Percentiles rank a stretch among this genome's conserved stretches.
phyloP scores from a whole-genome alignment of 163 green algal species.

The Chloromonas sp. region DNA sequence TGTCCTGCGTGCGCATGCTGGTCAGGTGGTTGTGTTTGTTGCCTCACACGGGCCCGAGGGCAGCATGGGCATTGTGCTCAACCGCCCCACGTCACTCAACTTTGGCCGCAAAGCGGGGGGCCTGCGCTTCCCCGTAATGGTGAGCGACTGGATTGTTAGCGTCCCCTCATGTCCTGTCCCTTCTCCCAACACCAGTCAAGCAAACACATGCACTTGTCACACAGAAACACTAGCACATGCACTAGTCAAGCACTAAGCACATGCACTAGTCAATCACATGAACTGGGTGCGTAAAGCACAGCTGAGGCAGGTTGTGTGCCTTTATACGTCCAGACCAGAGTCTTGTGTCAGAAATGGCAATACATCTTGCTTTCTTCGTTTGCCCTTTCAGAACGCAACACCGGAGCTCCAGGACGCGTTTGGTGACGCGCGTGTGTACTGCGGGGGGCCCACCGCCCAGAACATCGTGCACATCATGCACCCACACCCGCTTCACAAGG shows the following conservation, averaged over 20 bases:
- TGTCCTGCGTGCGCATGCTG: neutral
- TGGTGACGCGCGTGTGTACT: conserved; percentile 11
- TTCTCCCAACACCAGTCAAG: neutral
- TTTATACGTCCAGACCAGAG: too few species aligned
- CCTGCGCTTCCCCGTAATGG: conserved; percentile 16
- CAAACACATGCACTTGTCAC: too few species aligned
- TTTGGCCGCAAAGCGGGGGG: conserved; percentile 24
- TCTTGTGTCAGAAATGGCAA: too few species aligned
- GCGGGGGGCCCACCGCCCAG: conserved; percentile 14
- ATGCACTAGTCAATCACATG: too few species aligned
- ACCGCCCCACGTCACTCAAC: conserved; percentile 24
- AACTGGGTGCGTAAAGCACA: too few species aligned
- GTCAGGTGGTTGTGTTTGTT: conserved; percentile 32
- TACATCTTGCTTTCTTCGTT: neutral
- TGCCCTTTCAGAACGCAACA: neutral
- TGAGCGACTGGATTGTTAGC: neutral
- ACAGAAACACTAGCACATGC: too few species aligned
- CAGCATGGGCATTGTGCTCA: conserved; percentile 36
- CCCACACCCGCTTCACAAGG: conserved; percentile 5
- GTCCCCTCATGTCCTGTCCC: neutral
- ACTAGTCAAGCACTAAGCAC: too few species aligned
- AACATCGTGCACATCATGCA: conserved; percentile 26
- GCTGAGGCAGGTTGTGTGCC: too few species aligned
- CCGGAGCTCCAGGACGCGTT: neutral
- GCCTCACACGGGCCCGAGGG: conserved; percentile 21